A percentile compares a stretch with the other conserved stretches of the same genome.
phyloP scores from a whole-genome alignment of 2,329 filamentous ascomycete genomes.

The Periconia macrospinosa region DNA sequence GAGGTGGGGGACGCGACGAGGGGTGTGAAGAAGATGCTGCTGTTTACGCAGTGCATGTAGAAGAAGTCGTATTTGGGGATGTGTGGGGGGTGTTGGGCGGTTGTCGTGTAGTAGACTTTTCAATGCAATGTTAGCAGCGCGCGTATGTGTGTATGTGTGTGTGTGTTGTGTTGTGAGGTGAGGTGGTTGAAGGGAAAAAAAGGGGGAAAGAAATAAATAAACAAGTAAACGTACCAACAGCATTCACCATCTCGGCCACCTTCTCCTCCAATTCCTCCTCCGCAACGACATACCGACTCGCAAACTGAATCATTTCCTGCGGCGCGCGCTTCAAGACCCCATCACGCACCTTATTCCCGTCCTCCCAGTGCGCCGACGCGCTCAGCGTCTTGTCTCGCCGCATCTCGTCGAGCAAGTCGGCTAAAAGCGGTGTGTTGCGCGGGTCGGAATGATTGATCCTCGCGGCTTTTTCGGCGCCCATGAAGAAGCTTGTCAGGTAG shows the following conservation, averaged over 20 bases:
- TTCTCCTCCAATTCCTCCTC: constrained; percentile 59
- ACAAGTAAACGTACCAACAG: constrained; percentile 54
- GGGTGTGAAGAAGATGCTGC: constrained; percentile 70
- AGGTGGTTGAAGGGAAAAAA: background rate
- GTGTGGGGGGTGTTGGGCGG: constrained; percentile 63
- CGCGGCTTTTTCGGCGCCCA: constrained; percentile 54
- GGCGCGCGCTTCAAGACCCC: constrained; percentile 67
- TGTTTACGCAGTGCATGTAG: constrained; percentile 76
- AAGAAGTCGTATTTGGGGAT: constrained; percentile 76
- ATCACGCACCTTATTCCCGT: constrained; percentile 68
- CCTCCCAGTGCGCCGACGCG: constrained; percentile 52
- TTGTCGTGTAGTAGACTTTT: constrained; percentile 57
- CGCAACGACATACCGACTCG: constrained; percentile 57
- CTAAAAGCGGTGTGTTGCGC: constrained; percentile 45
- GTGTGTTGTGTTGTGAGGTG: background rate
- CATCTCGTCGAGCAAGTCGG: constrained; percentile 65
- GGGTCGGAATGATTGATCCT: constrained; percentile 25
- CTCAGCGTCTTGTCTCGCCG: constrained; percentile 59
- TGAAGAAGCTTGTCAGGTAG: constrained; percentile 59
- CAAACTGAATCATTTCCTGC: constrained; percentile 64
- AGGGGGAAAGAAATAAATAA: background rate
- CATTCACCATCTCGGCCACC: constrained; percentile 71
- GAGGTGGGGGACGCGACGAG: constrained; percentile 57
- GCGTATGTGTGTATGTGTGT: background rate
- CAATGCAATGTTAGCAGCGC: no score